Percentiles rank a stretch among this genome's conserved stretches.
phyloP scores from a whole-genome alignment of 306 rosid genomes.

The Quercus berberidifolia region DNA sequence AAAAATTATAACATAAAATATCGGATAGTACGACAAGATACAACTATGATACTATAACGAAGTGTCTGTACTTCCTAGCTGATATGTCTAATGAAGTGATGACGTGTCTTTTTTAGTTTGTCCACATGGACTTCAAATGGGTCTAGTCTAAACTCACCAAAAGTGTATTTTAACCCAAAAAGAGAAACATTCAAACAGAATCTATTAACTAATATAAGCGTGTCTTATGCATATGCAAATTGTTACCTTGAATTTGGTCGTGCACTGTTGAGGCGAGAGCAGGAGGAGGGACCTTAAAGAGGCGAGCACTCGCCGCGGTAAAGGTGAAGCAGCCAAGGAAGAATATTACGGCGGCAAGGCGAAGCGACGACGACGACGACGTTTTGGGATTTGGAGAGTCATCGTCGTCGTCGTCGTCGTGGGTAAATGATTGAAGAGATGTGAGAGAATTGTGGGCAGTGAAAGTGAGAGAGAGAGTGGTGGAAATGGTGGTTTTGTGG shows the following conservation, averaged over 20 bases:
- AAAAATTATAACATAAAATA: no score
- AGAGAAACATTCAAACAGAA: no score
- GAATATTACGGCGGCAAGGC: conserved; percentile 41
- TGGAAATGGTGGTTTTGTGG: neutral
- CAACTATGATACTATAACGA: no score
- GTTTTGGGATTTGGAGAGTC: conserved; percentile 16
- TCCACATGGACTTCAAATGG: no score
- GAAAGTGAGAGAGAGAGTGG: neutral
- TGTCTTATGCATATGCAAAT: no score
- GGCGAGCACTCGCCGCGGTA: conserved; percentile 35
- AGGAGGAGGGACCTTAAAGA: conserved; percentile 21
- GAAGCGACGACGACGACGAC: conserved; percentile 32
- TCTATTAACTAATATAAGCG: no score
- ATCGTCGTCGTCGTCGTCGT: neutral
- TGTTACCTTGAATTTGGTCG: conserved; percentile 52
- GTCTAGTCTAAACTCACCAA: no score
- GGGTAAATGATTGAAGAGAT: neutral
- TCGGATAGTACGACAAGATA: no score
- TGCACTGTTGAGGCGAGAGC: conserved; percentile 25
- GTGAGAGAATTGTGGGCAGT: neutral
- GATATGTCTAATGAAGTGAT: no score
- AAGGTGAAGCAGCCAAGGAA: conserved; percentile 46
- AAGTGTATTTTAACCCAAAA: no score
- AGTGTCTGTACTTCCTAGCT: no score
- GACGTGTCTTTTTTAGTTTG: no score